phyloP scores from a whole-genome alignment of 176 grass and related monocot species.

The Chloris gayana region DNA sequence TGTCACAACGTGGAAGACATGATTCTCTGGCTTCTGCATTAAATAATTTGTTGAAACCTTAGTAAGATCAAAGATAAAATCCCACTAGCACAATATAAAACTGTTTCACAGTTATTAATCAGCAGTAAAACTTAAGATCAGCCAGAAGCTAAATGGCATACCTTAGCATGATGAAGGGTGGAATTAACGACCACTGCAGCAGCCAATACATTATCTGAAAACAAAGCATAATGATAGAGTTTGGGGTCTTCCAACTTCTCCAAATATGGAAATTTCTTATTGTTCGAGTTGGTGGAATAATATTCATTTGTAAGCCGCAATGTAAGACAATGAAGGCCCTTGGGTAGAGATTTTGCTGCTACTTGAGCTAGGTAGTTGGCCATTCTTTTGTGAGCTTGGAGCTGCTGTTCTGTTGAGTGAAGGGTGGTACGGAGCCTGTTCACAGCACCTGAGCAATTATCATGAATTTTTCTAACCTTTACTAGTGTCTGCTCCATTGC shows the following conservation, averaged over 20 bases:
- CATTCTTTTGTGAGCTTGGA: constrained; percentile 67
- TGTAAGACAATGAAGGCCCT: constrained; percentile 87
- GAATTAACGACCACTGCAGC: constrained; percentile 91
- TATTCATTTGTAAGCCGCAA: constrained; percentile 83
- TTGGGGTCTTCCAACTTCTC: constrained; percentile 84
- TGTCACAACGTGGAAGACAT: constrained; percentile 95
- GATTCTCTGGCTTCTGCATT: constrained; percentile 71
- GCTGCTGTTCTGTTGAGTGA: constrained; percentile 74
- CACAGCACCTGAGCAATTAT: constrained; percentile 58
- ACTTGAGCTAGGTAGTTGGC: constrained; percentile 72
- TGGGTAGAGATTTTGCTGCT: constrained; percentile 81
- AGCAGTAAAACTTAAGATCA: not conserved
- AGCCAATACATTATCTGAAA: constrained; percentile 93
- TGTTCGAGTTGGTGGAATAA: constrained; percentile 49
- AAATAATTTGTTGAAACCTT: constrained; percentile 14
- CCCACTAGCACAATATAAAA: not conserved
- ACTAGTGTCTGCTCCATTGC: constrained; percentile 74
- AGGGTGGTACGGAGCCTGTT: constrained; percentile 62
- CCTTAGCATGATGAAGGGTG: constrained; percentile 84
- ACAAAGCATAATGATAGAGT: constrained; percentile 91
- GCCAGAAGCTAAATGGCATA: constrained; percentile 9
- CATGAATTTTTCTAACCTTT: constrained; percentile 67
- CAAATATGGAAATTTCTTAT: constrained; percentile 51
- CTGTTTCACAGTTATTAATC: not conserved
- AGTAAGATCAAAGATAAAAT: constrained; percentile 4